Evolutionary conservation across 192 early-diverging fungal genomes (phyloP).

Genomic region (Rhizoclosmatium globosum): DNA sequence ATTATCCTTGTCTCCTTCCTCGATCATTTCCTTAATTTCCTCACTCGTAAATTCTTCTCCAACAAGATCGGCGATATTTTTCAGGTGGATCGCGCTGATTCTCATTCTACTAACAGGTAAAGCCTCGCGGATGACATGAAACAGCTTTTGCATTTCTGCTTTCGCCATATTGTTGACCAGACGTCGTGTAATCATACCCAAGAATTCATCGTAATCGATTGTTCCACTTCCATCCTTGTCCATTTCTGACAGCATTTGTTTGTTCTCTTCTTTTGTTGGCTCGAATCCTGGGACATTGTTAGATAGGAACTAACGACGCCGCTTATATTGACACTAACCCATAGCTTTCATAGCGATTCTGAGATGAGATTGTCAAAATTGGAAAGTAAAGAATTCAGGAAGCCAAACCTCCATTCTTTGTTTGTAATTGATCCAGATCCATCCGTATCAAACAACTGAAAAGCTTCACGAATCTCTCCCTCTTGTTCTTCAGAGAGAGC

Average conservation of each 20-base stretch:
- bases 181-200: slow-evolving; percentile 49
- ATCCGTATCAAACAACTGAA: slow-evolving; percentile 75
- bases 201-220: slow-evolving; percentile 57
- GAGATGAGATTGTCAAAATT: neutral
- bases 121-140: slow-evolving; percentile 38
- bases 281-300: slow-evolving; percentile 34
- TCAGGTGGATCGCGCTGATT: slow-evolving; percentile 45
- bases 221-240: slow-evolving; percentile 57
- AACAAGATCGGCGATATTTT: slow-evolving; percentile 46
- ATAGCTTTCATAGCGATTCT: slow-evolving; percentile 72
- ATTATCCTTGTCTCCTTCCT: slow-evolving; percentile 59
- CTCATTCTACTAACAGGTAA: slow-evolving; percentile 9
- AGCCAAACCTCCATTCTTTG: slow-evolving; percentile 43
- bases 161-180: slow-evolving; percentile 41
- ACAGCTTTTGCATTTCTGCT: slow-evolving; percentile 43
- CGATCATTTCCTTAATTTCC: slow-evolving; percentile 61
- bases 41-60: slow-evolving; percentile 53
- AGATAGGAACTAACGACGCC: too few species aligned
- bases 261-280: slow-evolving; percentile 53
- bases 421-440: slow-evolving; percentile 52
- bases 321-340: slow-evolving; percentile 13
- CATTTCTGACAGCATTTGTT: slow-evolving; percentile 54
- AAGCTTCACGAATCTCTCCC: slow-evolving; percentile 69
- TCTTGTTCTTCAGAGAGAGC: slow-evolving; percentile 54
- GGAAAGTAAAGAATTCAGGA: neutral